Base-by-base conservation (phyloP, 805 yeast species). In the Cyberlindnera mycetangii region DNA sequence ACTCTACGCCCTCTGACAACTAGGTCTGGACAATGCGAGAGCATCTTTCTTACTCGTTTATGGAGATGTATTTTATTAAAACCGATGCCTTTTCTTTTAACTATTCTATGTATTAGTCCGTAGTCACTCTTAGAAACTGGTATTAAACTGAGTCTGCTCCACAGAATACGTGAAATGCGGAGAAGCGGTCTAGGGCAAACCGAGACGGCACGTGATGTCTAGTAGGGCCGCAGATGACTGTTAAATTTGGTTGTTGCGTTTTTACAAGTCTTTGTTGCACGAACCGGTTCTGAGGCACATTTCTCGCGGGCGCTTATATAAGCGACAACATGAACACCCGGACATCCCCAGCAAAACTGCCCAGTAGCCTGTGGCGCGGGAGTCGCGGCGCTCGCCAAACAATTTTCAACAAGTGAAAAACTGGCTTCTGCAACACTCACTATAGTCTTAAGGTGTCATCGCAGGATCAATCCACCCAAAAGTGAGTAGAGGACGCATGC, bases 351-450 rank as follows among this genome's bases (percentile, higher is more conserved):
- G 7, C 18, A n/a, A 22, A 14, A 5, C n/a, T 12, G 15, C 12
- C 19, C 31, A 8, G 20, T 24, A 24, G 24, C 18, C 14, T 22
- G 32, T 14, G 36, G 16, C 18, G 39, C 15, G 32, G 32, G 32
- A 24, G 41, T 44, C 42, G 41, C 48, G 43, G 30, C 40, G 35
- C 28, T 30, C 33, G 33, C 47, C 57, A 56, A 56, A 54, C 59
- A 54, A 46, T 56, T 56, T 56, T 53, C 51, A 42, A 38, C 48
- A 56, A 52, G 56, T 58, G 62, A 58, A 58, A 58, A 58, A 58
- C 59, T 56, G 54, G 54, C 42, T 25, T 39, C 30, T 25, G 27
- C 43, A 41, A 28, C 37, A 36, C 44, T 39, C 36, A 25, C 37
- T 32, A 20, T 20, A 46, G 32, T 22, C 36, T 25, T 16, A 31